Evolutionary conservation across 352 stramenopile genomes (phyloP).

Genomic region (Globisporangium parvum): DNA sequence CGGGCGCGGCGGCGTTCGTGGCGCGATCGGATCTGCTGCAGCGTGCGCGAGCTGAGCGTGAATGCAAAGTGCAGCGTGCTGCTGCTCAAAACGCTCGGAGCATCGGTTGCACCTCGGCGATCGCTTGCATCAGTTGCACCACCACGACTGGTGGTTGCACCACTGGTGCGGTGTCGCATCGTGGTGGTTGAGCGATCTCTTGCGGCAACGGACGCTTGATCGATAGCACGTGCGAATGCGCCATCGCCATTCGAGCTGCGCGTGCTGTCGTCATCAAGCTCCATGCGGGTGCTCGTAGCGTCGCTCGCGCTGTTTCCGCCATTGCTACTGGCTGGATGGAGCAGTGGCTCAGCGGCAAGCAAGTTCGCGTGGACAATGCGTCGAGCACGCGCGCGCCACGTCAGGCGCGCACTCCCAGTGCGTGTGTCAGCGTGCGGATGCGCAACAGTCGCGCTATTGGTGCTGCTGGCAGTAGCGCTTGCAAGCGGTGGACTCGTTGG

Average conservation of each 20-base stretch:
- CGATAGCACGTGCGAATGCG: no score
- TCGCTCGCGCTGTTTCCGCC: neutral
- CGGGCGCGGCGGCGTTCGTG: slow-evolving; percentile 31
- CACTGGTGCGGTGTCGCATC: no score
- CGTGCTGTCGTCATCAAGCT: neutral
- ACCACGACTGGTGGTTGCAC: no score
- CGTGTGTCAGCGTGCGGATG: slow-evolving; percentile 2
- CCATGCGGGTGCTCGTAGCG: neutral
- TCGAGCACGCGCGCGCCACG: slow-evolving; percentile 8
- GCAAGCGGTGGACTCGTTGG: no score
- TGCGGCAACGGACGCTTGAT: no score
- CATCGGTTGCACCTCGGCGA: neutral
- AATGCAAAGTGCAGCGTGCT: slow-evolving; percentile 33
- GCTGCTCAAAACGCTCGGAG: neutral
- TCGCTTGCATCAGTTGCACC: no score
- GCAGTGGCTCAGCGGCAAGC: slow-evolving; percentile 1
- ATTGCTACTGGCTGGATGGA: neutral
- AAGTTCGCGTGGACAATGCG: slow-evolving; percentile 1
- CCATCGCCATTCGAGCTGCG: no score
- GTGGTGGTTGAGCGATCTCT: no score
- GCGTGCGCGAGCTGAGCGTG: slow-evolving; percentile 27
- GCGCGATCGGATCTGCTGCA: slow-evolving; percentile 35
- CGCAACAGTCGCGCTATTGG: slow-evolving; percentile 11
- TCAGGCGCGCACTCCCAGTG: slow-evolving; percentile 10
- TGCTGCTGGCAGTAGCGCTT: slow-evolving; percentile 1